Evolutionary conservation across 768 basidiomycete genomes (phyloP), one percentile per base, ranked within the genome.

Genomic region (Termitomyces sp.): DNA sequence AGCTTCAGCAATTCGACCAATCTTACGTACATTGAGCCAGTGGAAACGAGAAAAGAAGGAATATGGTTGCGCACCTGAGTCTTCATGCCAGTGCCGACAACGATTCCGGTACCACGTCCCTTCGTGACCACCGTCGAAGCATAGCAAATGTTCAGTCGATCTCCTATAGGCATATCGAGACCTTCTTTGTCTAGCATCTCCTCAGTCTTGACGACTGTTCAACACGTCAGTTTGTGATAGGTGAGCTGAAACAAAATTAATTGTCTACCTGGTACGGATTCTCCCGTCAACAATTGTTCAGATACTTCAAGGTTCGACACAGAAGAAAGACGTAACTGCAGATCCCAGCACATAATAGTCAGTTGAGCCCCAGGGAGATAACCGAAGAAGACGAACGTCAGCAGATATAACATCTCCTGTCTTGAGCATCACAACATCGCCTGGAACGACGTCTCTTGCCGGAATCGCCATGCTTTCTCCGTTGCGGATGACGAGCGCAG

Each of bases 211-310:
- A 65, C 59, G n/a, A 82, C 74, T 74, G 44, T 26, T 41, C 24
- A 41, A 43, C 13, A 2, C 41, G 39, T 29, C n/a, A 42, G 3
- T 50, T 10, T 36, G 12, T 12, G 14, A 24, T 42, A 5, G 4
- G 46, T 48, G 16, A 22, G 16, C 29, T 34, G 14, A 3, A n/a
- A 29, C 1, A 14, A 4, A 3, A 0, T 20, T 41, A 3, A 0
- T 6, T 16, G 34, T 63, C 42, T 50, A 72, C 72, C 79, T 44
- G 80, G 81, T 36, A 81, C 61, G 14, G 77, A 77, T 65, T 82
- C 81, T 57, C 79, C 80, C 0, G 81, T 84, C 46, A 84, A 67
- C 14, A 82, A 71, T 26, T 79, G 78, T 60, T 84, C 81, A 39
- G 78, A 79, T 26, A 74, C 69, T 64, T 81, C 80, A 32, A 81